Base-by-base conservation (phyloP, 345 rosid genomes). In the Xanthoceras sorbifolium region DNA sequence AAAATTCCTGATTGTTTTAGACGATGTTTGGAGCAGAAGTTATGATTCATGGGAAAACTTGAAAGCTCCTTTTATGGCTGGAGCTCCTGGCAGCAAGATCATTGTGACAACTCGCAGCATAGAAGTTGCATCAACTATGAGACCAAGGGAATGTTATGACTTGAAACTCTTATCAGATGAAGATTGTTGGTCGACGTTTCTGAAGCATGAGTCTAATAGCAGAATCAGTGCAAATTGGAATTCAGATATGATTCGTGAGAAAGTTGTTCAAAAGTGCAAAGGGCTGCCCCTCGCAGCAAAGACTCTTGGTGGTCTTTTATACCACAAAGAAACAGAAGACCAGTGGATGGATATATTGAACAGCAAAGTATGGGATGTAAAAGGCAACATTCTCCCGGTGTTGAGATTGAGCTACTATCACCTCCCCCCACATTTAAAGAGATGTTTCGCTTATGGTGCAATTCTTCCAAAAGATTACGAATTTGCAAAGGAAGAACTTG, bases 21-120 rank as follows among this genome's bases (percentile, higher is more conserved):
- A 79, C 63, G 82, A 74, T 54, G 76, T 79, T n/a, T 75, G 82
- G 78, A 74, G 17, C n/a, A 64, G 69, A 9, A 70, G 63, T 17
- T 63, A 22, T 26, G 55, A 57, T 12, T 22, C 46, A 5, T 79
- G 78, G 82, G 70, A 79, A 20, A 50, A 31, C n/a, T 5, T 79
- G 42, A 32, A 9, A 25, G 32, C 29, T n/a, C 28, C 70, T n/a
- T 59, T 74, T 12, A 68, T 32, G 32, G 44, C 14, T 69, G 72
- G 70, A 5, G 57, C 74, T 11, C 20, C 0, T 0, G 78, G 71
- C 6, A 79, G 82, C 40, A 74, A 63, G 38, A 38, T 79, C 25
- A 48, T 79, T 67, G 66, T 73, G 60, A 79, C 82, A 32, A 79
- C 82, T 8, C 74, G 78, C 0, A 79, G 52, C 23, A 55, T 36